phyloP scores from a whole-genome alignment of 805 yeast species.

The Candida qinlingensis region DNA sequence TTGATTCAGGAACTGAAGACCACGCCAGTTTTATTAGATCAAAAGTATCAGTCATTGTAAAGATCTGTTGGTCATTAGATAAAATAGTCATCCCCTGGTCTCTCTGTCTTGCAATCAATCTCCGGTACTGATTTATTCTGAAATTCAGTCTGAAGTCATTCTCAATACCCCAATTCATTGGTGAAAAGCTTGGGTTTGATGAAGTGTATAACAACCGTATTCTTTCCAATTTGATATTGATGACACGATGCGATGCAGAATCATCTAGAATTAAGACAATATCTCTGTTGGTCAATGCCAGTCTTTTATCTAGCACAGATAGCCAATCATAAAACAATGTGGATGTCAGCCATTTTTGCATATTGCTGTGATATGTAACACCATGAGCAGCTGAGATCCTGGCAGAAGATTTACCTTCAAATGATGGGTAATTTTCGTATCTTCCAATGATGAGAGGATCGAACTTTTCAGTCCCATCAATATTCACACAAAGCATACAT shows the following conservation, averaged over 20 bases:
- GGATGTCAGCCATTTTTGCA: slow-evolving; percentile 59
- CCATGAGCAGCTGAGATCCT: slow-evolving; percentile 48
- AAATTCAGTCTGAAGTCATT: slow-evolving; percentile 56
- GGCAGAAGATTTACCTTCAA: slow-evolving; percentile 32
- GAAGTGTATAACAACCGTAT: slow-evolving; percentile 36
- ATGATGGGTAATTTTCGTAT: slow-evolving; percentile 41
- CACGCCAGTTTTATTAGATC: slow-evolving; percentile 56
- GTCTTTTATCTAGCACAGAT: slow-evolving; percentile 52
- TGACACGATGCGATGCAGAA: slow-evolving; percentile 55
- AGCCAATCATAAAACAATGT: slow-evolving; percentile 59
- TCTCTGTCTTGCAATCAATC: slow-evolving; percentile 26
- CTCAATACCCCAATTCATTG: slow-evolving; percentile 59
- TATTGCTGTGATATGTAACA: slow-evolving; percentile 52
- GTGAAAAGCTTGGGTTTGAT: slow-evolving; percentile 38
- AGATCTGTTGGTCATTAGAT: slow-evolving; percentile 34
- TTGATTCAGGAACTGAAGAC: slow-evolving; percentile 35
- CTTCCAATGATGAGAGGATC: slow-evolving; percentile 59
- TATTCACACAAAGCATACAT: slow-evolving; percentile 56
- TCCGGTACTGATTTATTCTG: slow-evolving; percentile 50
- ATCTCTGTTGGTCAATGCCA: slow-evolving; percentile 42
- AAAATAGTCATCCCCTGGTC: slow-evolving; percentile 15
- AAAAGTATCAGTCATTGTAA: slow-evolving; percentile 51
- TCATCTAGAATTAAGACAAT: slow-evolving; percentile 55
- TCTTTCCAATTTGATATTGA: slow-evolving; percentile 43
- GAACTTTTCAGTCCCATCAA: slow-evolving; percentile 58